Evolutionary conservation across 805 yeast genomes (phyloP).

Genomic region (Danielia oregonensis): DNA sequence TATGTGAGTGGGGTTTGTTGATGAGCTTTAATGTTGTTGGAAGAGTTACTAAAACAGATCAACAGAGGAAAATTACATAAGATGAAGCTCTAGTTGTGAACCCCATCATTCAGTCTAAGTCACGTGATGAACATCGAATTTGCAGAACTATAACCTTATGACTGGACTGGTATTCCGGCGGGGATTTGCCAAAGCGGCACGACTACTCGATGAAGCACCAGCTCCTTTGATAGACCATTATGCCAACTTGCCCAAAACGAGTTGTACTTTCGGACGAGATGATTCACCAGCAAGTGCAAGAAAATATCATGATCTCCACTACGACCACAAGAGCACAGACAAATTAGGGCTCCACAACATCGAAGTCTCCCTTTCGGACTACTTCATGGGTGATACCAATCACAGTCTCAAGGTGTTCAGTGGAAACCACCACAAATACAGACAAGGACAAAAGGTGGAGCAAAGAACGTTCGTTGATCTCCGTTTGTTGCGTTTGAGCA

Average conservation of each 20-base stretch:
- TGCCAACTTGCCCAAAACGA: slow-evolving; percentile 8
- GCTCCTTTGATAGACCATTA: slow-evolving; percentile 8
- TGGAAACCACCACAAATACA: slow-evolving; percentile 24
- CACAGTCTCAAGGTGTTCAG: slow-evolving; percentile 36
- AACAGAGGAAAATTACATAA: not conserved
- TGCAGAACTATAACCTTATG: too few species aligned
- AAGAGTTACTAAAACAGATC: not conserved
- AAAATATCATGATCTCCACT: slow-evolving; percentile 7
- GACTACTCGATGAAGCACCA: not conserved
- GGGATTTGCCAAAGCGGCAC: not conserved
- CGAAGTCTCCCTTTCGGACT: slow-evolving; percentile 26
- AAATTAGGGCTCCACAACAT: slow-evolving; percentile 10
- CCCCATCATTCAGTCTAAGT: too few species aligned
- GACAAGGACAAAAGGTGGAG: slow-evolving; percentile 32
- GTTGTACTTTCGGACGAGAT: slow-evolving; percentile 3
- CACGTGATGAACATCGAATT: too few species aligned
- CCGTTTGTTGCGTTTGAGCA: slow-evolving; percentile 56
- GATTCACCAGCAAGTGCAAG: not conserved
- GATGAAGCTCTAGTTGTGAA: too few species aligned
- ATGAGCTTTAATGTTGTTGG: not conserved
- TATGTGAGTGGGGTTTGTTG: not conserved
- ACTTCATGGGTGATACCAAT: slow-evolving; percentile 38
- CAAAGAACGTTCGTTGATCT: slow-evolving; percentile 43
- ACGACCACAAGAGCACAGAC: slow-evolving; percentile 6
- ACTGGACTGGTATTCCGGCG: too few species aligned